Percentiles rank a stretch among this genome's conserved stretches.
Conservation (phyloP, 139 green algal species). For the Eudorina sp. region DNA sequence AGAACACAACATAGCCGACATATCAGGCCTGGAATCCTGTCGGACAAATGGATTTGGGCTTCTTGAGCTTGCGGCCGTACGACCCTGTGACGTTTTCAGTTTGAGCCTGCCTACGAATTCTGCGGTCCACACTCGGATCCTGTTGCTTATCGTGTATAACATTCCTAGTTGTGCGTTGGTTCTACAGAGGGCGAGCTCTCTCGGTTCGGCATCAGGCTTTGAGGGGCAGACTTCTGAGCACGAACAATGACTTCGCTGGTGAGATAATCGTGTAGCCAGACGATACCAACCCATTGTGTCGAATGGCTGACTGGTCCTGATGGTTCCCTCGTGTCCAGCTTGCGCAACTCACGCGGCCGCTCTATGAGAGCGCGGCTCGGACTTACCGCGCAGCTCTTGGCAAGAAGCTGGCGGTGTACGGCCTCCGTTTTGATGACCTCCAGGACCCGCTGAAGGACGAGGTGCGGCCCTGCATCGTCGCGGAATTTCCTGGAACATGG, state of each 20-base stretch:
- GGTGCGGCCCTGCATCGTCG: conserved; percentile 55
- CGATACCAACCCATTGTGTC: too few species aligned
- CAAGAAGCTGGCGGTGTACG: conserved; percentile 86
- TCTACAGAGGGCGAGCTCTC: neutral
- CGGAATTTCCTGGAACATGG: neutral
- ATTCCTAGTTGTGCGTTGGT: too few species aligned
- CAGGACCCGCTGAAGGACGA: conserved; percentile 91
- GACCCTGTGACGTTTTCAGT: too few species aligned
- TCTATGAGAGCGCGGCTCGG: conserved; percentile 11
- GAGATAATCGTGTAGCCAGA: neutral
- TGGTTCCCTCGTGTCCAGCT: conserved; percentile 30
- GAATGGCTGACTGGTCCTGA: too few species aligned
- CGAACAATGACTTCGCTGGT: conserved; percentile 35
- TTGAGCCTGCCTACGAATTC: too few species aligned
- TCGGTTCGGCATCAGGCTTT: neutral
- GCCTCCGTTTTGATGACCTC: conserved; percentile 97
- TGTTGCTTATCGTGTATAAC: too few species aligned
- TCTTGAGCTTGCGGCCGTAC: too few species aligned
- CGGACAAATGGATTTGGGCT: too few species aligned
- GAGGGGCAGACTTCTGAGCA: neutral
- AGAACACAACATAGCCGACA: too few species aligned
- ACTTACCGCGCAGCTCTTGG: conserved; percentile 83
- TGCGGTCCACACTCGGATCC: too few species aligned
- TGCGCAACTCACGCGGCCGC: conserved; percentile 46
- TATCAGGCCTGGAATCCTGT: too few species aligned